Base-by-base conservation (phyloP, 495 filamentous ascomycete genomes). In the Annulohypoxylon nitens region DNA sequence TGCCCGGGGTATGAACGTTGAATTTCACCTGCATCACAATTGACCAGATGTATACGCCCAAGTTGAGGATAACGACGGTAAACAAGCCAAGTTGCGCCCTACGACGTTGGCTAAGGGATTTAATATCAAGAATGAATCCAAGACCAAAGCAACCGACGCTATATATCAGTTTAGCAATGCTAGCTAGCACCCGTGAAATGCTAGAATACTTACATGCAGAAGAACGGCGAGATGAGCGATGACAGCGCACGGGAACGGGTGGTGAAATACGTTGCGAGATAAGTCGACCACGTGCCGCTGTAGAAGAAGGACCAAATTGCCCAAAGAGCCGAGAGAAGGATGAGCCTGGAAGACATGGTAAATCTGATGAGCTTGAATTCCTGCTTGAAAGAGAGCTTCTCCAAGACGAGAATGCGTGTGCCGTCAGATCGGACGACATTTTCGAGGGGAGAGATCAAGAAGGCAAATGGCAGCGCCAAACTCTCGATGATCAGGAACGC, bases 191-290 rank as follows among this genome's bases (percentile, higher is more conserved):
- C 6, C 8, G 50, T 25, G n/a, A 20, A n/a, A 0, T 9, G 10
- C 39, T 26, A 37, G 23, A 12, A 3, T 26, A 43, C 71, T 59
- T 48, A 74, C 71, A 74, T 74, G 71, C 71, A 74, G 50, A 74
- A 67, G 43, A 70, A 71, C 10, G 71, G 71, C 9, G 71, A 70
- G 41, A 74, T 45, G 61, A 74, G 71, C 16, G 71, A 74, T 16
- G 71, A 74, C 26, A 87, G 73, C 12, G 83, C 80, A 20, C 85
- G 76, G 25, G 81, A 76, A 8, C 83, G 81, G 12, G 85, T 83
- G n/a, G 83, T 82, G 73, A 87, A 86, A 59, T 87, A 86, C 43
- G 80, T 83, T 16, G 80, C 83, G 34, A 86, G 73, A 66, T 86
- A 87, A 39, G 84, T 86, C 6, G 79, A 80, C 67, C 86, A 85